These are phyloP conservation scores for Pharnaceum exiguum DNA, from an alignment of 148 eudicot species.

Conservation along the genomic window DNA sequence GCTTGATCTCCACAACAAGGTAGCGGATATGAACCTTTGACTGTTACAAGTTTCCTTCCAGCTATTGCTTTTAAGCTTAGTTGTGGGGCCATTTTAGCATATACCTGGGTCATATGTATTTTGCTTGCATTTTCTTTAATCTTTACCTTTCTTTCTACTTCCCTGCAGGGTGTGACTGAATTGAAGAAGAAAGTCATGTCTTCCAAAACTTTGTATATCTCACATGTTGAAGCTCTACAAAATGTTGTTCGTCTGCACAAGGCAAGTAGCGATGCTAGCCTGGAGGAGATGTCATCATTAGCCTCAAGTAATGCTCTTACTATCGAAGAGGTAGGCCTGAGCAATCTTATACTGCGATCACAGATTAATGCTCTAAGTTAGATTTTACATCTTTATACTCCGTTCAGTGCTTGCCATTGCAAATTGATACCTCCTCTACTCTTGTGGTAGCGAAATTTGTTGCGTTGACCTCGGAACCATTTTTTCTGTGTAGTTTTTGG, in stretches of 20 bases:
- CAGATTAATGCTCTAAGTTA: not conserved
- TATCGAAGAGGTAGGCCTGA: slow-evolving; percentile 54
- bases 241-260: slow-evolving; percentile 89
- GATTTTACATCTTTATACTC: no score
- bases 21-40: slow-evolving; percentile 13
- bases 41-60: not conserved
- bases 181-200: slow-evolving; percentile 68
- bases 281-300: slow-evolving; percentile 73
- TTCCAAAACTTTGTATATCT: slow-evolving; percentile 56
- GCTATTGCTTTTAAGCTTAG: not conserved
- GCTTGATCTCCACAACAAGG: slow-evolving; percentile 64
- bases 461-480: not conserved
- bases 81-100: not conserved
- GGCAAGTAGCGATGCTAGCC: slow-evolving; percentile 63
- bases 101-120: not conserved
- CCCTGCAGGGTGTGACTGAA: slow-evolving; percentile 48
- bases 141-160: not conserved
- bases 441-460: no score
- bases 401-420: no score
- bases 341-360: slow-evolving; percentile 8
- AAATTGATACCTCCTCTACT: no score
- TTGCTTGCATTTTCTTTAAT: not conserved
- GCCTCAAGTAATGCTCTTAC: slow-evolving; percentile 53
- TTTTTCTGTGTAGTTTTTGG: slow-evolving; percentile 41
- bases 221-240: slow-evolving; percentile 85